phyloP scores from a whole-genome alignment of 2,329 filamentous ascomycete genomes.

The Leptographium procerum region DNA sequence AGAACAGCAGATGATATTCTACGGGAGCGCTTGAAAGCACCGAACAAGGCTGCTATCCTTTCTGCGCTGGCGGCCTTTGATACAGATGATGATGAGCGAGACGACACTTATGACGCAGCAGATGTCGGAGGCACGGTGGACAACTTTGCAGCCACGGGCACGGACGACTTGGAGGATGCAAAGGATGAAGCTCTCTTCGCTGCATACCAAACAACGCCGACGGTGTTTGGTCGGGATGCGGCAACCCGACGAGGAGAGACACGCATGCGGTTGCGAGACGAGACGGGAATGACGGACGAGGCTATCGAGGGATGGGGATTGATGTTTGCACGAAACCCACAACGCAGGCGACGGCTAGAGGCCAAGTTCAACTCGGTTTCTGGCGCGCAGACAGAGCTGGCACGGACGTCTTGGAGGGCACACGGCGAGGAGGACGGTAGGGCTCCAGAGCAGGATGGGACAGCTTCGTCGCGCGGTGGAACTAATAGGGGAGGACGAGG shows the following conservation, averaged over 20 bases:
- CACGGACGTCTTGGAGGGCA: slow-evolving; percentile 53
- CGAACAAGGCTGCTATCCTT: slow-evolving; percentile 75
- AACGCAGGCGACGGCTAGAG: slow-evolving; percentile 58
- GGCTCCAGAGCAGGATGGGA: slow-evolving; percentile 19
- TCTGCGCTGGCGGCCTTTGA: slow-evolving; percentile 84
- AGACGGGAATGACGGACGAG: slow-evolving; percentile 87
- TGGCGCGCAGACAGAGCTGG: slow-evolving; percentile 54
- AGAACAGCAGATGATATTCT: slow-evolving; percentile 64
- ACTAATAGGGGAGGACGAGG: background rate
- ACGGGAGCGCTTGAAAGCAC: slow-evolving; percentile 49
- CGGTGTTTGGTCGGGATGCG: slow-evolving; percentile 60
- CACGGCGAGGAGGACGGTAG: slow-evolving; percentile 42
- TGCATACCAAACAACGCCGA: slow-evolving; percentile 53
- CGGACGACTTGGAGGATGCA: slow-evolving; percentile 51
- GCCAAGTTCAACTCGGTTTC: slow-evolving; percentile 54
- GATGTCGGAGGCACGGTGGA: slow-evolving; percentile 89
- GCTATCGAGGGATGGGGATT: slow-evolving; percentile 88
- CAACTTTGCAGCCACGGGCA: slow-evolving; percentile 40
- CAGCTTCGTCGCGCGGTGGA: slow-evolving; percentile 7
- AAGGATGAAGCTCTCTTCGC: slow-evolving; percentile 52
- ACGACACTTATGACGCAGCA: slow-evolving; percentile 89
- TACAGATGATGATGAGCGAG: slow-evolving; percentile 87
- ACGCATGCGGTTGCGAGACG: slow-evolving; percentile 53
- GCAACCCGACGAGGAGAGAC: slow-evolving; percentile 53
- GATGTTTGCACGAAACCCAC: slow-evolving; percentile 67